These are phyloP conservation scores for Yamadazyma taylorii DNA, from an alignment of 1,139 yeast genomes.

Conservation along the genomic window DNA sequence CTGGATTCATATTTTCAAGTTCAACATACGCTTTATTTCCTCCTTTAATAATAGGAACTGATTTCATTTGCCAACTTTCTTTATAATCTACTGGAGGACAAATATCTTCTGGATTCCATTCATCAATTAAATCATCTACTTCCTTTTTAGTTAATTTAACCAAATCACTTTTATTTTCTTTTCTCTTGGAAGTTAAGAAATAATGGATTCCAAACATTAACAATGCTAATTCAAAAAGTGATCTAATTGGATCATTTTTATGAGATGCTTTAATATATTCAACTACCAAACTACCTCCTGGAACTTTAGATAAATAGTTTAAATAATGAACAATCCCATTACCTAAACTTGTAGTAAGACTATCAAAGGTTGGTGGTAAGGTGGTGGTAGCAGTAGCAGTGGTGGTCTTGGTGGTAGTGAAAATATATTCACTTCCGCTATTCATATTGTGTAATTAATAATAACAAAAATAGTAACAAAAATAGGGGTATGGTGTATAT, in stretches of 20 bases:
- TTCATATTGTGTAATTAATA: no score
- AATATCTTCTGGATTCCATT: conserved; percentile 89
- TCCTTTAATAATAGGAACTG: conserved; percentile 65
- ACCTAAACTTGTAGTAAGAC: conserved; percentile 34
- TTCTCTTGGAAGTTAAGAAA: conserved; percentile 78
- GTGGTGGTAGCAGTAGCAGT: conserved; percentile 30
- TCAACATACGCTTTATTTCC: conserved; percentile 53
- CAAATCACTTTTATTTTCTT: conserved; percentile 72
- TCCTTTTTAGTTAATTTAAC: conserved; percentile 66
- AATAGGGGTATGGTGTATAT: conserved; percentile 8
- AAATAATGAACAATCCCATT: conserved; percentile 38
- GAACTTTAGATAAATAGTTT: conserved; percentile 47
- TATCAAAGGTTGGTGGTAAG: conserved; percentile 41
- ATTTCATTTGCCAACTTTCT: conserved; percentile 62
- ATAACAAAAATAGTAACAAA: no score
- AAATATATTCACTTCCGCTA: conserved; percentile 15
- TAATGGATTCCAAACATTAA: conserved; percentile 85
- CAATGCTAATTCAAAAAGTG: conserved; percentile 75
- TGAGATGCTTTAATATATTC: conserved; percentile 86
- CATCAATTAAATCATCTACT: conserved; percentile 79
- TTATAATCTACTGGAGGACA: conserved; percentile 52
- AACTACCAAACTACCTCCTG: conserved; percentile 78
- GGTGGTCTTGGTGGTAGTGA: conserved; percentile 22
- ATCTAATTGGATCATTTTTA: conserved; percentile 90
- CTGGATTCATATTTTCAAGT: conserved; percentile 18